phyloP scores from a whole-genome alignment of 495 filamentous ascomycete genomes.

The Rostrohypoxylon terebratum region DNA sequence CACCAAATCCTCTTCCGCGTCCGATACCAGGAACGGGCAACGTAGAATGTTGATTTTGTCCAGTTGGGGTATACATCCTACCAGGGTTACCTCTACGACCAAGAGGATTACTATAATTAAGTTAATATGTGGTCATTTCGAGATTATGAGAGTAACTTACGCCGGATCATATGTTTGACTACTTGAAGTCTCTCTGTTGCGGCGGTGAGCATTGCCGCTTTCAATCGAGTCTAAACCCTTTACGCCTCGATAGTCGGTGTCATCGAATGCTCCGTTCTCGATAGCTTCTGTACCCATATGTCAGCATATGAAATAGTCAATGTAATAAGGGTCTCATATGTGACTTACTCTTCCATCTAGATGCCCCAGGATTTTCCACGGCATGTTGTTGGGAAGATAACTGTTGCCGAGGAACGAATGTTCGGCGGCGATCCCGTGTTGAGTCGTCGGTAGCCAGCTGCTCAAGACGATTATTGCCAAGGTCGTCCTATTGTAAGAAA shows the following conservation, averaged over 20 bases:
- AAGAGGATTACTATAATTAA: constrained; percentile 18
- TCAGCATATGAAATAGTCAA: constrained; percentile 9
- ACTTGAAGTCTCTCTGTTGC: neutral
- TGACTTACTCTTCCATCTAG: constrained; percentile 35
- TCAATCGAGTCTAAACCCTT: constrained; percentile 39
- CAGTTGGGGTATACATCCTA: neutral
- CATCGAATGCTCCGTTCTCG: constrained; percentile 30
- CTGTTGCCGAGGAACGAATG: neutral
- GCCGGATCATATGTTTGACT: constrained; percentile 13
- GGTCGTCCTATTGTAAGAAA: constrained; percentile 31
- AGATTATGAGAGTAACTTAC: constrained; percentile 18
- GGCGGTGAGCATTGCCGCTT: constrained; percentile 44
- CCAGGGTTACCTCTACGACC: neutral
- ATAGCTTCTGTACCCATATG: constrained; percentile 30
- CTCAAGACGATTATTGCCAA: constrained; percentile 42
- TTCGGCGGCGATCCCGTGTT: neutral
- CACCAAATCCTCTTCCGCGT: neutral
- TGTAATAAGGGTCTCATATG: neutral
- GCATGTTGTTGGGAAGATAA: neutral
- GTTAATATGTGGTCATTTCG: constrained; percentile 2
- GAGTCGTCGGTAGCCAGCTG: constrained; percentile 21
- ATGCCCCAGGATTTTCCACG: neutral
- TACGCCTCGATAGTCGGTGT: constrained; percentile 36
- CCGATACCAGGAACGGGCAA: neutral
- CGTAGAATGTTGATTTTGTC: neutral